Percentiles rank a stretch among this genome's conserved stretches.
These are phyloP conservation scores for Pneumocystis jirovecii DNA, from an alignment of 1,139 yeast genomes.

Conservation along the genomic window DNA sequence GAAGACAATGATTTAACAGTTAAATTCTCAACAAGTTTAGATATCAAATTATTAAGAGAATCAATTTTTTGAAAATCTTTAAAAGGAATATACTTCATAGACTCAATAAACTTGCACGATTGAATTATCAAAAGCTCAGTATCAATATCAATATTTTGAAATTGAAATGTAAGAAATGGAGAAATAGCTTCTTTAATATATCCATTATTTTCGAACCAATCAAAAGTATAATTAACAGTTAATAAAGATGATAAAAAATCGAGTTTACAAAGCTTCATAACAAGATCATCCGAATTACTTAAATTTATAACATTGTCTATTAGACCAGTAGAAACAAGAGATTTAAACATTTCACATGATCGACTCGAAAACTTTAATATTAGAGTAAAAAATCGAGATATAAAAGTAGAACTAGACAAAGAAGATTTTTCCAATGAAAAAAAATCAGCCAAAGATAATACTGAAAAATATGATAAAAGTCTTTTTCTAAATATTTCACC, in stretches of 20 bases:
- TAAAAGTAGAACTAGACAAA: neutral
- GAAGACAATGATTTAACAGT: neutral
- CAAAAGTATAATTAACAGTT: neutral
- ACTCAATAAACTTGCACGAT: neutral
- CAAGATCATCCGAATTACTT: neutral
- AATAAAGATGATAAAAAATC: neutral
- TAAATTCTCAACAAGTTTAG: neutral
- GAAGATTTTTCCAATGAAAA: neutral
- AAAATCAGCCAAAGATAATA: neutral
- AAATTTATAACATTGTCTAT: neutral
- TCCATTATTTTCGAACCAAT: neutral
- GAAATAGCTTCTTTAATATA: neutral
- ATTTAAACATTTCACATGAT: neutral
- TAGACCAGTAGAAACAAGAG: neutral
- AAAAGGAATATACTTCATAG: neutral
- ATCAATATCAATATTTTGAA: neutral
- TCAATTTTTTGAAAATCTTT: neutral
- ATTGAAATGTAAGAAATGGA: neutral
- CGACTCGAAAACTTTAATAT: neutral
- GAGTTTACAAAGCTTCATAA: neutral
- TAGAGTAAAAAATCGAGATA: neutral
- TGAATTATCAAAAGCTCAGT: neutral
- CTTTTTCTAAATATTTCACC: neutral
- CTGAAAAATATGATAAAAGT: neutral
- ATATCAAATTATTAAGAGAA: neutral